Conservation (phyloP, 2,329 filamentous ascomycete species). For the Sclerotinia subarctica region DNA sequence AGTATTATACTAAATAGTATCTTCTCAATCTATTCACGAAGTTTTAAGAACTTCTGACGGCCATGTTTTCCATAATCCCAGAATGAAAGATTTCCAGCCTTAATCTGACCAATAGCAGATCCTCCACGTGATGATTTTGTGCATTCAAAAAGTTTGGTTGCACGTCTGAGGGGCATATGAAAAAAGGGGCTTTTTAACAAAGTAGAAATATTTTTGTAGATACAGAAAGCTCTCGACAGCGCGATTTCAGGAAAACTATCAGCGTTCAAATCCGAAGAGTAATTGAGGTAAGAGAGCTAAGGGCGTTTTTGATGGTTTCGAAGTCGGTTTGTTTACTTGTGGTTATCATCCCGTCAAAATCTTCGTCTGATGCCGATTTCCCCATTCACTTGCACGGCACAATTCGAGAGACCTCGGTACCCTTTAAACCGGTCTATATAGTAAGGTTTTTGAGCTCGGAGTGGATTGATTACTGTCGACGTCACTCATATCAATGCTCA, state of each 20-base stretch:
- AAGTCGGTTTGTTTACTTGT: neutral
- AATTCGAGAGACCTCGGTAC: neutral
- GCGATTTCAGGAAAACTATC: slow-evolving; percentile 1
- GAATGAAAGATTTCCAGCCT: neutral
- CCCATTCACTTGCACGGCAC: neutral
- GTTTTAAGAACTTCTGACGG: neutral
- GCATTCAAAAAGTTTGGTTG: neutral
- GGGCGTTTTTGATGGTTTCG: slow-evolving; percentile 4
- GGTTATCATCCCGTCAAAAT: neutral
- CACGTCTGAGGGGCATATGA: neutral
- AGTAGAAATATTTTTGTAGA: neutral
- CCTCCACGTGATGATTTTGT: neutral
- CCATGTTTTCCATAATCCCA: neutral
- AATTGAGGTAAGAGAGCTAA: neutral
- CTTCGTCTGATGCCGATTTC: slow-evolving; percentile 3
- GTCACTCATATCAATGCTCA: slow-evolving; percentile 4
- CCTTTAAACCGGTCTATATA: neutral
- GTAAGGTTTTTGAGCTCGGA: neutral
- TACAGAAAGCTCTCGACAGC: neutral
- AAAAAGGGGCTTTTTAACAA: neutral
- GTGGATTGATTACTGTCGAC: neutral
- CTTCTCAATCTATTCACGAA: too few species aligned
- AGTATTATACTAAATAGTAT: neutral
- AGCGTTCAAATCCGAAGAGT: neutral
- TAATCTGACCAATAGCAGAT: neutral